These are phyloP conservation scores for Ophiocordyceps camponoti-floridani DNA, from an alignment of 2,329 filamentous ascomycete genomes.

Conservation along the genomic window DNA sequence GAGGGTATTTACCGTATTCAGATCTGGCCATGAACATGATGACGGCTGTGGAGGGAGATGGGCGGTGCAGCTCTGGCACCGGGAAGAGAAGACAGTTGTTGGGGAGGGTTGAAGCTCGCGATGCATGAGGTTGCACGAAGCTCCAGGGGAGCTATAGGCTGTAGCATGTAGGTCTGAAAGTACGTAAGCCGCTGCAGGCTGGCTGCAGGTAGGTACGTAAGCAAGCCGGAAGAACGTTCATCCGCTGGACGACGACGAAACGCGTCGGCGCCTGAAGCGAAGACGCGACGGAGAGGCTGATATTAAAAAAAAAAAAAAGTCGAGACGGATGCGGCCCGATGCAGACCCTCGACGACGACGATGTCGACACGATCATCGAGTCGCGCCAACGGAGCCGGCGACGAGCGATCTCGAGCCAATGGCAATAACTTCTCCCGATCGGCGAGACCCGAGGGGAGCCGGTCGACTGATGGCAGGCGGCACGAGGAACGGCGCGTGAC, in stretches of 20 bases:
- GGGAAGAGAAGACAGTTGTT: background rate
- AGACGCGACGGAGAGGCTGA: too few relatives aligned
- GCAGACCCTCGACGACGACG: conserved; percentile 13
- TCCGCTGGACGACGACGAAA: too few relatives aligned
- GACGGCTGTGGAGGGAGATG: conserved; percentile 17
- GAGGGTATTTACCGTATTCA: conserved; percentile 72
- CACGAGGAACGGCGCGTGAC: conserved; percentile 35
- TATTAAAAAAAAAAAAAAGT: too few relatives aligned
- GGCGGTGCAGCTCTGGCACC: background rate
- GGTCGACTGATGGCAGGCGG: conserved; percentile 27
- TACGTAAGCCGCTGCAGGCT: too few relatives aligned
- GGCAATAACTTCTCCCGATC: conserved; percentile 11
- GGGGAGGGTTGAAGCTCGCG: background rate
- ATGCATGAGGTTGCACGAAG: background rate
- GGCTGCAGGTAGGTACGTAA: too few relatives aligned
- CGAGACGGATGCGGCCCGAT: conserved; percentile 6
- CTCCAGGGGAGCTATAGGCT: too few relatives aligned
- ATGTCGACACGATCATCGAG: conserved; percentile 26
- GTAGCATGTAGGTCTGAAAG: too few relatives aligned
- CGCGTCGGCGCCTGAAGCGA: too few relatives aligned
- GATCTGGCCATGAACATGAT: conserved; percentile 99
- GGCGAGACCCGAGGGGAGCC: background rate
- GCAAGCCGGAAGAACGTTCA: too few relatives aligned
- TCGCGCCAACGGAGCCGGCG: conserved; percentile 23
- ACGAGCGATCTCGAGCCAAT: conserved; percentile 19